Conservation (phyloP, 1,139 yeast genomes). For the Blastobotrys ciferrii region DNA sequence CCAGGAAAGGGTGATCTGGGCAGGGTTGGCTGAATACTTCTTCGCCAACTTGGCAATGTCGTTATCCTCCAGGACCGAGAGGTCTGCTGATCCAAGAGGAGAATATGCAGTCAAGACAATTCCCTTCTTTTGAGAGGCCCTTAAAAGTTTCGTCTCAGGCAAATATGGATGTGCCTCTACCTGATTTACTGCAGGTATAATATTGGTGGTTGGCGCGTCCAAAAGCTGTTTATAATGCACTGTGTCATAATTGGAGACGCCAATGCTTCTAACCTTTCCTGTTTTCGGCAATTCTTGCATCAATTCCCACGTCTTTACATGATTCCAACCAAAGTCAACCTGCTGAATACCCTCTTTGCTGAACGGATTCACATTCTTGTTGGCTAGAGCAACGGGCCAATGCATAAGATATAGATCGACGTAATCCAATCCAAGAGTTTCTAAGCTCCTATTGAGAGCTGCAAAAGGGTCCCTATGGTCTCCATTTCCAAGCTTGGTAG, state of each 20-base stretch:
- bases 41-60: constrained; percentile 52
- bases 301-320: constrained; percentile 70
- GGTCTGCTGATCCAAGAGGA: constrained; percentile 48
- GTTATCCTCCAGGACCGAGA: constrained; percentile 41
- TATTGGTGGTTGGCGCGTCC: constrained; percentile 45
- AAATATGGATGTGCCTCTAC: constrained; percentile 74
- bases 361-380: constrained; percentile 10
- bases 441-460: constrained; percentile 62
- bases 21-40: constrained; percentile 52
- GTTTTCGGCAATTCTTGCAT: constrained; percentile 54
- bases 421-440: constrained; percentile 68
- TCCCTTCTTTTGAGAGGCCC: constrained; percentile 50
- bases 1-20: constrained; percentile 67
- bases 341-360: constrained; percentile 42
- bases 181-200: constrained; percentile 69
- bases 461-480: constrained; percentile 54
- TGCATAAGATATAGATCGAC: constrained; percentile 82
- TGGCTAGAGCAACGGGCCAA: constrained; percentile 65
- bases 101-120: constrained; percentile 71
- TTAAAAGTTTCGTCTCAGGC: constrained; percentile 63
- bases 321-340: constrained; percentile 38
- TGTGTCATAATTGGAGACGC: constrained; percentile 71
- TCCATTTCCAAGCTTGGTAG: constrained; percentile 48
- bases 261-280: constrained; percentile 66
- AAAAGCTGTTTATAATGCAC: constrained; percentile 52